phyloP scores from a whole-genome alignment of 1,284 basidiomycete genomes.

The Naganishia sp. region DNA sequence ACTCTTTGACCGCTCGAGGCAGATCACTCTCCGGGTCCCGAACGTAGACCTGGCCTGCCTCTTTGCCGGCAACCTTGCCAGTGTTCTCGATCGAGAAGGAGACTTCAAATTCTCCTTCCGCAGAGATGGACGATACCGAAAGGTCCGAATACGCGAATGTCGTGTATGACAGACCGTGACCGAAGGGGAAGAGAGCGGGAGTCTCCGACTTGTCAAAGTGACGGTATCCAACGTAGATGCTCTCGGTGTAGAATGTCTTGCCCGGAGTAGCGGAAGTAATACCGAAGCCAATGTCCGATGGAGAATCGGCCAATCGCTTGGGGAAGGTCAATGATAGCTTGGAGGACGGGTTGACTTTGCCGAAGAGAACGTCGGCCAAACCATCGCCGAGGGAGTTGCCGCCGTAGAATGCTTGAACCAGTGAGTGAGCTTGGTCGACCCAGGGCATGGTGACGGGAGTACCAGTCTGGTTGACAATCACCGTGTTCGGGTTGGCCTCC shows the following conservation, averaged over 20 bases:
- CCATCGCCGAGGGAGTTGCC: slow-evolving; percentile 38
- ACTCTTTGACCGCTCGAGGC: slow-evolving; percentile 37
- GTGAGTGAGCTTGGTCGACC: slow-evolving; percentile 35
- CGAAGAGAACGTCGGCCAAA: slow-evolving; percentile 41
- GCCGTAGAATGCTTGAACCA: slow-evolving; percentile 37
- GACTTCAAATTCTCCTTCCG: slow-evolving; percentile 39
- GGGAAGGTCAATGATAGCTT: slow-evolving; percentile 36
- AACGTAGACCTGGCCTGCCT: slow-evolving; percentile 57
- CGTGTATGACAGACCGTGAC: slow-evolving; percentile 60
- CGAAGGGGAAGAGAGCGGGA: slow-evolving; percentile 58
- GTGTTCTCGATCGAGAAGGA: slow-evolving; percentile 50
- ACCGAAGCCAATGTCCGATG: slow-evolving; percentile 33
- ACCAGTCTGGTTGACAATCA: slow-evolving; percentile 44
- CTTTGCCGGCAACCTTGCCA: slow-evolving; percentile 45
- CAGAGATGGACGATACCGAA: slow-evolving; percentile 23
- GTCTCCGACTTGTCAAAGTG: slow-evolving; percentile 32
- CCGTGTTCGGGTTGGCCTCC: slow-evolving; percentile 39
- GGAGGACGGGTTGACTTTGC: slow-evolving; percentile 40
- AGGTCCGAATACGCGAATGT: slow-evolving; percentile 54
- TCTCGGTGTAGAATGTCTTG: slow-evolving; percentile 34
- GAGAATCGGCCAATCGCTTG: slow-evolving; percentile 32
- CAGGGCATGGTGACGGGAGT: slow-evolving; percentile 44
- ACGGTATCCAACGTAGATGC: slow-evolving; percentile 34
- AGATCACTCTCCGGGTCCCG: slow-evolving; percentile 50
- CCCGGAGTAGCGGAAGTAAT: slow-evolving; percentile 34